These are phyloP conservation scores for Marasmius fiardii DNA, from an alignment of 1,284 basidiomycete species.

Conservation along the genomic window DNA sequence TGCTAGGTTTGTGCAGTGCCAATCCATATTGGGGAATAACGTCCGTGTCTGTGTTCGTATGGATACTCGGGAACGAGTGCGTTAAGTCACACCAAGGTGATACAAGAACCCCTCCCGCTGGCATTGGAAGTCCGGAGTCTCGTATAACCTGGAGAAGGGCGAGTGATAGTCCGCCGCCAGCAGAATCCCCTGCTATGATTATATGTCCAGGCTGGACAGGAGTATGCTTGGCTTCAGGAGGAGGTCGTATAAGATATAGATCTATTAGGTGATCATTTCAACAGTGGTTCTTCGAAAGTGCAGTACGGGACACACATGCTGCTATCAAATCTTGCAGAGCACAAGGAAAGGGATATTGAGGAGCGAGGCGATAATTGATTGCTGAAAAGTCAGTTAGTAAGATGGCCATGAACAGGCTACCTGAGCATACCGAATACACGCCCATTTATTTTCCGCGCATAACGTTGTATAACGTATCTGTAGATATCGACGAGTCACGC, in stretches of 20 bases:
- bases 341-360: constrained; percentile 97
- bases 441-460: constrained; percentile 88
- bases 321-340: constrained; percentile 86
- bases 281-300: constrained; percentile 1
- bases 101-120: constrained; percentile 83
- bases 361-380: constrained; percentile 87
- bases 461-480: constrained; percentile 81
- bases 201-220: constrained; percentile 84
- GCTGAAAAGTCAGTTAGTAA: constrained; percentile 39
- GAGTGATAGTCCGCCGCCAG: constrained; percentile 87
- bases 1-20: constrained; percentile 80
- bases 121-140: constrained; percentile 78
- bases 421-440: constrained; percentile 70
- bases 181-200: constrained; percentile 89
- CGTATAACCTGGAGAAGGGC: constrained; percentile 91
- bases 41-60: constrained; percentile 83
- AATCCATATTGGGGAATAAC: constrained; percentile 69
- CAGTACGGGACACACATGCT: constrained; percentile 53
- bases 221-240: constrained; percentile 70
- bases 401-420: constrained; percentile 3
- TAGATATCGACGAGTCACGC: neutral
- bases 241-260: constrained; percentile 51
- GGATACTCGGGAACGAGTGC: constrained; percentile 90
- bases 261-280: constrained; percentile 27
- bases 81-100: constrained; percentile 94